phyloP scores from a whole-genome alignment of 768 basidiomycete species.

The Serendipita vermifera region DNA sequence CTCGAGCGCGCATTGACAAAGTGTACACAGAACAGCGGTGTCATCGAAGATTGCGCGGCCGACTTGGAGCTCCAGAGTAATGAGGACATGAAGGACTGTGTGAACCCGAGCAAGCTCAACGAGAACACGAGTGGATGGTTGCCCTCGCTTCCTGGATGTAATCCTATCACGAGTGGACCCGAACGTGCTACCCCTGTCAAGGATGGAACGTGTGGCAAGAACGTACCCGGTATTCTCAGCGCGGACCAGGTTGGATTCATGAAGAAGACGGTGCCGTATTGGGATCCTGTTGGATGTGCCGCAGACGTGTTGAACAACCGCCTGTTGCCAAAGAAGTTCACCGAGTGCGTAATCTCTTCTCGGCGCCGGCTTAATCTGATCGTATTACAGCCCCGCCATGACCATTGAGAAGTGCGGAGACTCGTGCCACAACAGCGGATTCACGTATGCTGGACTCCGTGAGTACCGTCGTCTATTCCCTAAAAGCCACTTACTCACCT shows the following conservation, averaged over 20 bases:
- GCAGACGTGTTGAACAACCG: not conserved
- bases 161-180: conserved; percentile 15
- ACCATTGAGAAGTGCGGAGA: conserved; percentile 24
- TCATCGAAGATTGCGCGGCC: conserved; percentile 17
- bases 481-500: not conserved
- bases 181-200: conserved; percentile 3
- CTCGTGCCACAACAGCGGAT: conserved; percentile 22
- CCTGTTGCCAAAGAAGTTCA: not conserved
- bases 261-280: not conserved
- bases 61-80: conserved; percentile 15
- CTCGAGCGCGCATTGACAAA: conserved; percentile 17
- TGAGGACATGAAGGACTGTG: conserved; percentile 12
- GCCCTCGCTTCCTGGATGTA: conserved; percentile 17
- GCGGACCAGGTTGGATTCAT: conserved; percentile 9
- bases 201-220: not conserved
- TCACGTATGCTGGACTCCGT: conserved; percentile 24
- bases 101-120: conserved; percentile 15
- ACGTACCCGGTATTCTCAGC: not conserved
- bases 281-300: conserved; percentile 12
- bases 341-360: too few relatives aligned
- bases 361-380: too few relatives aligned
- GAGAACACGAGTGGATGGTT: conserved; percentile 16
- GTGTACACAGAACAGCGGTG: conserved; percentile 16
- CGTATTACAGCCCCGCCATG: conserved; percentile 16
- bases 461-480: conserved; percentile 9